Evolutionary conservation across 2,329 filamentous ascomycete genomes (phyloP).

Genomic region (Monosporascus sp.): DNA sequence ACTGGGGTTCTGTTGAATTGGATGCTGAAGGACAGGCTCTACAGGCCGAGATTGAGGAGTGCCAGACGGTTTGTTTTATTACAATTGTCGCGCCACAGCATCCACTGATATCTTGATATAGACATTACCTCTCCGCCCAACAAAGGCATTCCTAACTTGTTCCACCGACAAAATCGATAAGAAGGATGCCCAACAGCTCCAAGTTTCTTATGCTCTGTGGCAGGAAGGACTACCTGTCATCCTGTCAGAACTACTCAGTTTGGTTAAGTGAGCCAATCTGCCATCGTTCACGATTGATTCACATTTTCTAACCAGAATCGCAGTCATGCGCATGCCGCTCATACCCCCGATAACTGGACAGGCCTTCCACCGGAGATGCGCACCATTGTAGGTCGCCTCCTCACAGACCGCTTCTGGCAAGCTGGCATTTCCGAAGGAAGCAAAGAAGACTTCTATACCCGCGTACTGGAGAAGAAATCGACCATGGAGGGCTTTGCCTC

Average conservation of each 20-base stretch:
- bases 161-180: slow-evolving; percentile 86
- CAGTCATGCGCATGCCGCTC: slow-evolving; percentile 84
- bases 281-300: slow-evolving; percentile 4
- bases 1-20: slow-evolving; percentile 76
- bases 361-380: slow-evolving; percentile 71
- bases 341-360: slow-evolving; percentile 80
- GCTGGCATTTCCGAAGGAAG: slow-evolving; percentile 93
- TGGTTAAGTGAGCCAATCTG: slow-evolving; percentile 56
- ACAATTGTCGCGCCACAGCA: neutral
- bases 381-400: slow-evolving; percentile 69
- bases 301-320: slow-evolving; percentile 4
- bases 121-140: slow-evolving; percentile 69
- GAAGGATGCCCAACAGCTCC: slow-evolving; percentile 59
- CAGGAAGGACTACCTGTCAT: slow-evolving; percentile 74
- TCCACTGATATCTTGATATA: neutral
- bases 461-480: slow-evolving; percentile 80
- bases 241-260: slow-evolving; percentile 78
- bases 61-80: slow-evolving; percentile 52
- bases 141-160: slow-evolving; percentile 87
- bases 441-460: slow-evolving; percentile 92
- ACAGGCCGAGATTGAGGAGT: slow-evolving; percentile 72
- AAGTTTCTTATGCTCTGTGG: slow-evolving; percentile 78
- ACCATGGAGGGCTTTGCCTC: slow-evolving; percentile 93
- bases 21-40: slow-evolving; percentile 74
- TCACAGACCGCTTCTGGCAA: slow-evolving; percentile 97